Conservation (phyloP, 1,139 yeast genomes). For the Hemisphaericaspora subhashii region DNA sequence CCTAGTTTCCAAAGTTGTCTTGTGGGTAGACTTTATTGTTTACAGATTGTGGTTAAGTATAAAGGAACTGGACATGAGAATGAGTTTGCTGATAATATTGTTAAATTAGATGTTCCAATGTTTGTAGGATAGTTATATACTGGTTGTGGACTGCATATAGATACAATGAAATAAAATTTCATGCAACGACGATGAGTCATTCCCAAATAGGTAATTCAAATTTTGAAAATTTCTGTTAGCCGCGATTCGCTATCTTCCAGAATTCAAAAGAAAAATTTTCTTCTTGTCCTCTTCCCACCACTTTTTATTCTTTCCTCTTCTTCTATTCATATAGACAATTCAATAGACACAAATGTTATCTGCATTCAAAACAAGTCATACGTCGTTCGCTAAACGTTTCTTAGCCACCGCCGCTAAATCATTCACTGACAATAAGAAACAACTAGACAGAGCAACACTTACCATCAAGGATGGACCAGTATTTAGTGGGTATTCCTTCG, state of each 20-base stretch:
- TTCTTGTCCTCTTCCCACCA: background rate
- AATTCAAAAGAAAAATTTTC: constrained; percentile 7
- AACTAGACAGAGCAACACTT: constrained; percentile 79
- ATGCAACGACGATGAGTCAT: constrained; percentile 17
- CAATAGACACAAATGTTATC: constrained; percentile 4
- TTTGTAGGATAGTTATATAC: constrained; percentile 34
- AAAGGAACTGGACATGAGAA: constrained; percentile 41
- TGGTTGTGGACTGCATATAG: background rate
- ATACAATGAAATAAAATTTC: background rate
- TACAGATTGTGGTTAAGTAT: constrained; percentile 40
- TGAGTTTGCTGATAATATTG: constrained; percentile 36
- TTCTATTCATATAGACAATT: background rate
- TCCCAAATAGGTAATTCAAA: constrained; percentile 33
- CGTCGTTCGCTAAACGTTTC: constrained; percentile 10
- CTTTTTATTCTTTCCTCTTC: constrained; percentile 4
- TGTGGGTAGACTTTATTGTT: constrained; percentile 43
- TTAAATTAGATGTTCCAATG: constrained; percentile 43
- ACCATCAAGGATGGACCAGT: constrained; percentile 93
- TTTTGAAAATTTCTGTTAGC: constrained; percentile 26
- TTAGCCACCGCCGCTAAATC: constrained; percentile 44
- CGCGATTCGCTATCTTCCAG: constrained; percentile 40
- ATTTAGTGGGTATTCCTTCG: constrained; percentile 90
- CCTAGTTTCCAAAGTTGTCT: constrained; percentile 48
- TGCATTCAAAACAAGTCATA: constrained; percentile 3
- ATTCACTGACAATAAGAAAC: constrained; percentile 37